A percentile compares a stretch with the other conserved stretches of the same genome.
Conservation (phyloP, 2,329 filamentous ascomycete species). For the Xylaria sp. region DNA sequence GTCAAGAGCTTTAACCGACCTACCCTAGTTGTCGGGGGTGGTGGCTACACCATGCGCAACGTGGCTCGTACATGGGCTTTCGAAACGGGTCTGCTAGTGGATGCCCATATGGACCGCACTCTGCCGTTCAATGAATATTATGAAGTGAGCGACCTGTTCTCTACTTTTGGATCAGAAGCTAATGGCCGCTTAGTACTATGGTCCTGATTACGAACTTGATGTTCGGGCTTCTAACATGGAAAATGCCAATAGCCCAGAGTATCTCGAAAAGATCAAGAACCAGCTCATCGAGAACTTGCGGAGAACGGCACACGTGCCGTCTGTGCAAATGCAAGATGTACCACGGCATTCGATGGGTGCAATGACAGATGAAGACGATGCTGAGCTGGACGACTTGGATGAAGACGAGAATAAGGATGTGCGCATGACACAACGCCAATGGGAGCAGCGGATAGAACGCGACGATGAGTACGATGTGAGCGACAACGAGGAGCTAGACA, state of each 20-base stretch:
- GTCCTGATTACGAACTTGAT: conserved; percentile 89
- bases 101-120: conserved; percentile 81
- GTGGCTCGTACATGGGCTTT: conserved; percentile 97
- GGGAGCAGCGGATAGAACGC: conserved; percentile 81
- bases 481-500: conserved; percentile 85
- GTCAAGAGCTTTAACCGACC: conserved; percentile 88
- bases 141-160: conserved; percentile 67
- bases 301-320: conserved; percentile 86
- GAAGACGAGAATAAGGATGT: conserved; percentile 88
- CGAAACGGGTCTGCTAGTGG: conserved; percentile 91
- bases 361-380: conserved; percentile 74
- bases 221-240: conserved; percentile 90
- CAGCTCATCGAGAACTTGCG: conserved; percentile 87
- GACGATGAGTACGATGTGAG: conserved; percentile 88
- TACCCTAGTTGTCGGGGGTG: conserved; percentile 91
- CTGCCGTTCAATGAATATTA: conserved; percentile 98
- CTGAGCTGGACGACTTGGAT: conserved; percentile 75
- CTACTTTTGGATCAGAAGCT: conserved; percentile 20
- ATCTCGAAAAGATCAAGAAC: conserved; percentile 83
- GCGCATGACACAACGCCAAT: conserved; percentile 82
- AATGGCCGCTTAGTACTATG: conserved; percentile 80
- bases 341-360: conserved; percentile 70
- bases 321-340: conserved; percentile 88
- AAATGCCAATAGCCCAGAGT: conserved; percentile 86
- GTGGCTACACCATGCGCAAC: conserved; percentile 97